Base-by-base conservation (phyloP, 306 rosid species). In the Castanopsis chinensis region DNA sequence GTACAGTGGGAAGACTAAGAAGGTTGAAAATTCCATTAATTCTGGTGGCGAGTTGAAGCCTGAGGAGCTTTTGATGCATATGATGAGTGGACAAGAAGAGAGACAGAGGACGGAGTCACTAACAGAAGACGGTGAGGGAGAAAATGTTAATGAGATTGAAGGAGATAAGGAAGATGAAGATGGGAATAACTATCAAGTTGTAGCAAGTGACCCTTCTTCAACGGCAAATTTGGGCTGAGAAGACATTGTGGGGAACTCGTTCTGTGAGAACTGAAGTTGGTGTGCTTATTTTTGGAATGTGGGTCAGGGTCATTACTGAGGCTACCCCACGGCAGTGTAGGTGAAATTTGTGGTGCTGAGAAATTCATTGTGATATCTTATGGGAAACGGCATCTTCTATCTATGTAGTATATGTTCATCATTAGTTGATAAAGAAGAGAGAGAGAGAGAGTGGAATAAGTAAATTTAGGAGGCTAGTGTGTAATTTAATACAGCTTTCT, bases 1-100 rank as follows among this genome's bases (percentile, higher is more conserved):
- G 69, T 89, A 92, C 76, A 81, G 77, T 35, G 85, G 82, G 71
- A 92, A 77, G 82, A 79, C 84, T 3, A 79, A 69, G 81, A 89
- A 80, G 76, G 76, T 17, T 14, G 85, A 82, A 23, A 83, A 69
- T 32, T 82, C 88, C 10, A 69, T n/a, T 49, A 72, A 76, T 82
- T 79, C 89, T 20, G 85, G 83, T 14, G 64, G 58, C 11, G 89
- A 90, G 71, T 77, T 86, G 81, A 91, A 84, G 86, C 92, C 98
- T 2, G 97, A 93, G 87, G 98, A 89, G 86, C 88, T 93, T 2
- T 82, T 93, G 69, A 81, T 93, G 93, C 98, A 90, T 71, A 90
- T 91, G 77, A 86, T 91, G 92, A 80, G 84, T 52, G 81, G 84
- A 20, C 92, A 90, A 79, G 86, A 85, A 37, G 86, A 73, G 79